Conservation (phyloP, 2,329 filamentous ascomycete species). For the Ustilaginoidea virens region DNA sequence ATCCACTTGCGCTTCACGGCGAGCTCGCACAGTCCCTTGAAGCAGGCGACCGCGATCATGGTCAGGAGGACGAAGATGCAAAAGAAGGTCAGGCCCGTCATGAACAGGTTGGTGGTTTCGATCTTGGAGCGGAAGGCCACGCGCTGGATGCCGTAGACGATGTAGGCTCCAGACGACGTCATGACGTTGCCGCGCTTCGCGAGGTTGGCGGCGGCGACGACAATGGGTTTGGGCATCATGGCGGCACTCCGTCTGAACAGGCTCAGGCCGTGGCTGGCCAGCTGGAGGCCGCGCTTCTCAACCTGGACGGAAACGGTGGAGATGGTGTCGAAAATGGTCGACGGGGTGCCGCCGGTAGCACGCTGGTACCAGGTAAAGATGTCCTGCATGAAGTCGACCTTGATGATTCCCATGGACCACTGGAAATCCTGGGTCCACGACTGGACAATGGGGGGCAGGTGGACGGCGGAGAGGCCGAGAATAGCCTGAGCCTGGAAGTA, state of each 20-base stretch:
- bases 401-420: conserved; percentile 95
- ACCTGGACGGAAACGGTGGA: conserved; percentile 69
- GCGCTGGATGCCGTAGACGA: conserved; percentile 72
- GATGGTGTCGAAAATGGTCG: conserved; percentile 61
- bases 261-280: conserved; percentile 21
- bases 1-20: conserved; percentile 62
- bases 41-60: conserved; percentile 54
- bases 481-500: conserved; percentile 94
- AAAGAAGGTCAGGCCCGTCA: conserved; percentile 84
- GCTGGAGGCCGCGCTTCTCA: conserved; percentile 40
- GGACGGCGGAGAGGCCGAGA: conserved; percentile 68
- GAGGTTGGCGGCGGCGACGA: conserved; percentile 20
- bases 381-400: conserved; percentile 69
- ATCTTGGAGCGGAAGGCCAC: conserved; percentile 66
- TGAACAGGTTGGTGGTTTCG: conserved; percentile 82
- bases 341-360: conserved; percentile 73
- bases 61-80: conserved; percentile 67
- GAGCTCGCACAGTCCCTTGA: conserved; percentile 70
- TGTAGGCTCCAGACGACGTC: conserved; percentile 36
- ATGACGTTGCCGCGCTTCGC: conserved; percentile 39
- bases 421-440: conserved; percentile 97
- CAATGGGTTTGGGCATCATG: conserved; percentile 29
- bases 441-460: conserved; percentile 72
- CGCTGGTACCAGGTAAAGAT: conserved; percentile 95
- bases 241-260: conserved; percentile 40